Evolutionary conservation across 2,329 filamentous ascomycete genomes (phyloP), one percentile per base, ranked within the genome.

Genomic region (Fusarium clavum): DNA sequence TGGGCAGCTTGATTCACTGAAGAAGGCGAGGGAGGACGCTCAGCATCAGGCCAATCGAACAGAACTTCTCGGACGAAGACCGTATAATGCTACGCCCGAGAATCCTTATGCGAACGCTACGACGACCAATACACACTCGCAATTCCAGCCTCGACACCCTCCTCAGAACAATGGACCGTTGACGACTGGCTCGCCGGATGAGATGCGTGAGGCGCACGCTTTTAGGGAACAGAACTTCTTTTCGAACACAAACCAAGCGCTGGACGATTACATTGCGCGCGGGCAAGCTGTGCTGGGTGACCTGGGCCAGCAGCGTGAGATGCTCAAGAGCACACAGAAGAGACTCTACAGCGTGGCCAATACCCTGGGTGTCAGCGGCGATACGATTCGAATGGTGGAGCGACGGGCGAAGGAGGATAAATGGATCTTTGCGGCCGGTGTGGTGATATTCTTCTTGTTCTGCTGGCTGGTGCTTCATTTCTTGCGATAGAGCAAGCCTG

Each of bases 311-410:
- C 96, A 99, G 83, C 88, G 93, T 57, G 95, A 98, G 79, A 94
- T 98, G 83, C 85, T 99, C 69, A 99, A 99, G 84, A 93, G 91
- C 54, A 98, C 96, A 24, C 96, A 99, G 81, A 91, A 91, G 79
- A 90, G 90, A 78, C 84, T 99, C 52, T 98, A 98, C 78, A 95
- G 89, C 74, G 94, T 98, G 22, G 96, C 93, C 9, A 98, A 97
- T 78, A 98, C 96, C 24, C 82, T 99, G 49, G 96, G 96, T 1
- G 88, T 99, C 64, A 97, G 92, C 76, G 94, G 95, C 22, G 95
- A 98, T 79, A 99, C 96, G 3, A 99, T 99, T 71, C 90, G 96
- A 48, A 98, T 96, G 94, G 92, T 99, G 44, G 95, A 98, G 82
- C 84, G 96, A 73, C 86, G 96, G 68, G 94, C 96, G 53, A 92